Base-by-base conservation (phyloP, 2,329 filamentous ascomycete species). In the Sclerotinia trifoliorum region DNA sequence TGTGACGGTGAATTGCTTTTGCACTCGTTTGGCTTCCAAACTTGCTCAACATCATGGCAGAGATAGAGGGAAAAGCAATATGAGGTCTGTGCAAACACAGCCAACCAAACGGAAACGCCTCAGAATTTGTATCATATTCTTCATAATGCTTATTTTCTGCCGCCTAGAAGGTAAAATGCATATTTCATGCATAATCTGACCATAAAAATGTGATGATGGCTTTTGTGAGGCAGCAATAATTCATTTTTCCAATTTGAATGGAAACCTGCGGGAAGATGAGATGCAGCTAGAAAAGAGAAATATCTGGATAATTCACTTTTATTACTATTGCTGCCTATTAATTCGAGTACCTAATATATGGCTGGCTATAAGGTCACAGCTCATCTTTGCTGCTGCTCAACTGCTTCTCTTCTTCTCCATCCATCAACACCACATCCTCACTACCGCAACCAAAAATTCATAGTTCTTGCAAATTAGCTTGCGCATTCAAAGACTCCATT, bases 381-480 rank as follows among this genome's bases (percentile, higher is more conserved):
- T 51, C 7, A 24, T 15, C 10, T 55, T 8, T 55, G 52, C 21
- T 62, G 46, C 29, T 39, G 7, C 21, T 49, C 29, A 49, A n/a
- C 46, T 51, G 44, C 58, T 62, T 39, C 21, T 3, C 46, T 62
- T 62, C 58, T 62, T 49, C 21, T 62, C 58, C 17, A 1, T 32
- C 46, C 15, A 7, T 17, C 44, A 62, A 48, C 17, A 17, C 21
- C 21, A 26, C 21, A 24, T 32, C 21, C 24, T 29, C 44, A 49
- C 21, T n/a, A 49, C 10, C 32, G 39, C 5, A 39, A 2, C 35
- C 21, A 57, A 11, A 5, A 46, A 8, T 15, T 15, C 11, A 8
- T 4, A 13, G 39, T 19, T 62, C 26, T 17, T 35, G 17, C 26
- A 17, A 4, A 10, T 24, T n/a, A 39, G 6, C 46, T 51, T 62